Conservation (phyloP, 2,329 filamentous ascomycete species). For the Calonectria honghensis region DNA sequence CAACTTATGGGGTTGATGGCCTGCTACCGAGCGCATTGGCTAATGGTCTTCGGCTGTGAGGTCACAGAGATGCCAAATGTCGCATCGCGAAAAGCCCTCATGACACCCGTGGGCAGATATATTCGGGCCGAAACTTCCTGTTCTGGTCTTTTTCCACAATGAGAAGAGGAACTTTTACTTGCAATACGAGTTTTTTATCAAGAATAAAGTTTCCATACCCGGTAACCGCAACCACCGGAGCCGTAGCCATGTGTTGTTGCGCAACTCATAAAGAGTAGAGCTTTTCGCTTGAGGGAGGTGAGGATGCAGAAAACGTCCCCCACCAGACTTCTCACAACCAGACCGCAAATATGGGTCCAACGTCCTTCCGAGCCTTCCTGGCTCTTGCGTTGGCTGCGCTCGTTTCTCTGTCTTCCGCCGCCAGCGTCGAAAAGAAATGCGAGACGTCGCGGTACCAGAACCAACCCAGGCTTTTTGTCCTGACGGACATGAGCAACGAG, state of each 20-base stretch:
- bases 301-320: not conserved
- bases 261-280: not conserved
- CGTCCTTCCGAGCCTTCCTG: not conserved
- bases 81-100: conserved; percentile 1
- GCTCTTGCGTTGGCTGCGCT: not conserved
- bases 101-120: not conserved
- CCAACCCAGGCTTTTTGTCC: conserved; percentile 32
- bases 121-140: conserved; percentile 2
- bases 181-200: not conserved
- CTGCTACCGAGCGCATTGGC: not conserved
- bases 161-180: not conserved
- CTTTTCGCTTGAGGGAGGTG: not conserved
- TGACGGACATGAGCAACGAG: conserved; percentile 37
- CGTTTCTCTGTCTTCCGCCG: not conserved
- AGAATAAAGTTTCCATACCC: not conserved
- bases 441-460: conserved; percentile 28
- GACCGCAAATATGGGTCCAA: not conserved
- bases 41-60: not conserved
- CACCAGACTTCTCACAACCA: not conserved
- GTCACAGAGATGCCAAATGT: not conserved
- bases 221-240: not conserved
- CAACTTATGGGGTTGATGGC: conserved; percentile 5
- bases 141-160: not conserved
- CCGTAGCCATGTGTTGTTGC: no score
- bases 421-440: not conserved